Evolutionary conservation across 1,284 basidiomycete genomes (phyloP), one percentile per base, ranked within the genome.

Genomic region (Ceratorhiza oryzae-sativae): DNA sequence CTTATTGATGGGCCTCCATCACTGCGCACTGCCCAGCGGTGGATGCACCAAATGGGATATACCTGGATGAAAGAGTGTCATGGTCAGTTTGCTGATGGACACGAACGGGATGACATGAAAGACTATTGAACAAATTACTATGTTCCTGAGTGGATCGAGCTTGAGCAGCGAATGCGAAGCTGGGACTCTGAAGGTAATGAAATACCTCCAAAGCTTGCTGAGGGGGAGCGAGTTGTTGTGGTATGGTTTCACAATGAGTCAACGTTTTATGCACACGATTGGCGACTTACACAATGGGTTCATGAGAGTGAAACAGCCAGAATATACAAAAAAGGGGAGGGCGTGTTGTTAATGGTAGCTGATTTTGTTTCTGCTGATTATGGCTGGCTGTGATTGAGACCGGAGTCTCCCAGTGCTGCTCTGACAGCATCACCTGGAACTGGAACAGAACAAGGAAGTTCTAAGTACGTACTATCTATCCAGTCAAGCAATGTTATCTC

Each of bases 341-440:
- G 82, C 0, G 48, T 63, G 13, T 81, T 80, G 9, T 58, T 82
- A n/a, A 86, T 85, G 84, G 79, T 84, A 10, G 78, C 81, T 0
- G 80, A 85, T 59, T 84, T 83, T 68, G 75, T 85, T 6, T 85
- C 84, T 0, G 78, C 81, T 0, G 81, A 85, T 39, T 83, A 79
- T 77, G 42, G 58, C 13, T 60, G 81, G 83, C 53, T 70, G 15
- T 18, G 20, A 25, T 20, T 9, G 32, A 30, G 25, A 9, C 20
- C 20, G 12, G 77, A 73, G 59, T 80, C 81, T n/a, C 77, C 80
- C 51, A 60, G 75, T n/a, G 84, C 83, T 72, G 81, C 81, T n/a
- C n/a, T n/a, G n/a, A n/a, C n/a, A n/a, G n/a, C n/a, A n/a, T n/a
- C n/a, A n/a, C n/a, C n/a, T n/a, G n/a, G n/a, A n/a, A n/a, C n/a